phyloP scores from a whole-genome alignment of 371 early-diverging fungal genomes.

The Capillidium rhysosporum region DNA sequence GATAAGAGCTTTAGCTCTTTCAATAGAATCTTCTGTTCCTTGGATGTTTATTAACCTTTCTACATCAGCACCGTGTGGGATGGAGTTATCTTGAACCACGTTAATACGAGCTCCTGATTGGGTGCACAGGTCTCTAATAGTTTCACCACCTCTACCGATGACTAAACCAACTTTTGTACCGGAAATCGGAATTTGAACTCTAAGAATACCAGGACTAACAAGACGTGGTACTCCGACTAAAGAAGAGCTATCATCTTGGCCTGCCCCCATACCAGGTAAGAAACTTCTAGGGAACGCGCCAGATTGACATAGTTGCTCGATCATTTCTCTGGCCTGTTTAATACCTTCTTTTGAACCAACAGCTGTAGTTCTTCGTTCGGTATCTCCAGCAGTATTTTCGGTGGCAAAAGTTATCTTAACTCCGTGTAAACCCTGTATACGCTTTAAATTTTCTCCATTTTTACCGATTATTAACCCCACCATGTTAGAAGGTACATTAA shows the following conservation, averaged over 20 bases:
- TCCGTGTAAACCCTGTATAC: slow-evolving; percentile 51
- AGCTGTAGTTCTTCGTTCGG: not conserved
- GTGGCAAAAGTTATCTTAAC: slow-evolving; percentile 46
- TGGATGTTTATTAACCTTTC: slow-evolving; percentile 45
- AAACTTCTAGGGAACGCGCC: not conserved
- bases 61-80: slow-evolving; percentile 19
- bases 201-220: not conserved
- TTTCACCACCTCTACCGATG: slow-evolving; percentile 80
- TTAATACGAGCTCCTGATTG: slow-evolving; percentile 62
- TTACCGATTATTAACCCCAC: slow-evolving; percentile 75
- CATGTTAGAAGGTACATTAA: slow-evolving; percentile 37
- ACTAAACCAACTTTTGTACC: slow-evolving; percentile 61
- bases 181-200: slow-evolving; percentile 31
- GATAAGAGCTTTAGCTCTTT: slow-evolving; percentile 49
- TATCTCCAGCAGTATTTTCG: slow-evolving; percentile 16
- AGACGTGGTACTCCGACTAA: slow-evolving; percentile 15
- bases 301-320: not conserved
- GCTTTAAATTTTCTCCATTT: slow-evolving; percentile 59
- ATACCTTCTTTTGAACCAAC: not conserved
- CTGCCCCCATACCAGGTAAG: slow-evolving; percentile 27
- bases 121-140: slow-evolving; percentile 62
- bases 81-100: slow-evolving; percentile 42
- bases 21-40: slow-evolving; percentile 48
- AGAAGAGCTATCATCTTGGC: slow-evolving; percentile 35
- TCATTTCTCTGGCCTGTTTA: not conserved